Base-by-base conservation (phyloP, 192 early-diverging fungal genomes). In the Phlyctochytrium bullatum region DNA sequence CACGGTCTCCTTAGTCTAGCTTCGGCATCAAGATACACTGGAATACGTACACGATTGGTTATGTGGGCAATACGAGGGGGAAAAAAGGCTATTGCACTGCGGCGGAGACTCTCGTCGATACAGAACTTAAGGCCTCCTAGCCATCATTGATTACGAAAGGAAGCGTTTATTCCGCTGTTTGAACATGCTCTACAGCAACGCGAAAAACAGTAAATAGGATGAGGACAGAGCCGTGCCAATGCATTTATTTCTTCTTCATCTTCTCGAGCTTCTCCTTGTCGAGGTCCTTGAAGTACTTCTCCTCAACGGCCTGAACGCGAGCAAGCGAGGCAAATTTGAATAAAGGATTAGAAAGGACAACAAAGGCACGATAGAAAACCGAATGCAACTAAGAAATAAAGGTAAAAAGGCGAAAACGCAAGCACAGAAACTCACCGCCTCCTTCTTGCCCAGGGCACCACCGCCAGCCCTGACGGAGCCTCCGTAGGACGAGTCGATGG, bases 391-490 rank as follows among this genome's bases (percentile, higher is more conserved):
- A 57, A 57, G 16, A 24, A 57, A 57, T 28, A 57, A 57, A 28
- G 25, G 10, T 10, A 14, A 28, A 57, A 10, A 25, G 54, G 12
- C 16, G 54, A 57, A 57, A 57, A 6, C 4, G 6, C 4, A 57
- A 28, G 27, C 4, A 57, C 4, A 28, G 27, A 14, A 24, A 57
- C 54, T 57, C 6, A 57, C 54, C 4, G 54, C 54, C 54, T 57
- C 54, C 54, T 57, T 57, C 54, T 57, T 57, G 16, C 54, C 54
- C 12, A 57, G 27, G 20, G 54, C 54, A 28, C 54, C 54, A 24
- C 54, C 54, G 12, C 54, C 54, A 25, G 54, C 54, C 54, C 54
- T 57, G 59, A 61, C 33, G 33, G 25, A 33, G 12, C 59, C 59
- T 14, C 59, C 59, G 33, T 61, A 34, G 59, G 3, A 17, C 10